These are phyloP conservation scores for Termitomyces titanicus DNA, from an alignment of 768 basidiomycete species.

Conservation along the genomic window DNA sequence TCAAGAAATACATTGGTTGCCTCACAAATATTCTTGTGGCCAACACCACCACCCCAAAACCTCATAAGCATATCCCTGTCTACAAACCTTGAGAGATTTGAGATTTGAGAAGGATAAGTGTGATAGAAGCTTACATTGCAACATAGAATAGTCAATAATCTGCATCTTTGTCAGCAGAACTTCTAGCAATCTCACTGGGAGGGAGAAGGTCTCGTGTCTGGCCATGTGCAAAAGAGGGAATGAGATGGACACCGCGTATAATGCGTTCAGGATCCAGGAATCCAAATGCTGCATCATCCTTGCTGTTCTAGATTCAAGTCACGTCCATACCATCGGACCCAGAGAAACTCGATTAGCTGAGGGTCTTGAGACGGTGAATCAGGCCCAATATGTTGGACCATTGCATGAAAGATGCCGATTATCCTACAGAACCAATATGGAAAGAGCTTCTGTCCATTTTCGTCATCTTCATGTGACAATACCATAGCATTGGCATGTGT, in stretches of 20 bases:
- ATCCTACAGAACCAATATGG: slow-evolving; percentile 21
- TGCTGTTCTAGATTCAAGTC: slow-evolving; percentile 8
- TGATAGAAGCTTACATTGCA: not conserved
- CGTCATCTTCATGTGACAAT: no score
- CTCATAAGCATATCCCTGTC: no score
- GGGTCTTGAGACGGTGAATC: not conserved
- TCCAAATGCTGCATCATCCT: slow-evolving; percentile 31
- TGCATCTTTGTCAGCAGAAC: not conserved
- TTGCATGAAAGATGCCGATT: slow-evolving; percentile 19
- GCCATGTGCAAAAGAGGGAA: not conserved
- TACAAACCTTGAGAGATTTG: not conserved
- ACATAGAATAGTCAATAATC: not conserved
- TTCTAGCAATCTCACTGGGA: no score
- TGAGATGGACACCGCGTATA: no score
- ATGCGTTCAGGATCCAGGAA: slow-evolving; percentile 44
- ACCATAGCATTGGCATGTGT: slow-evolving; percentile 29
- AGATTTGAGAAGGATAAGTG: no score
- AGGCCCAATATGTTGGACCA: slow-evolving; percentile 11
- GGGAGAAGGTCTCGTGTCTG: not conserved
- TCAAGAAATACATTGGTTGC: not conserved
- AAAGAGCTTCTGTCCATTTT: slow-evolving; percentile 14
- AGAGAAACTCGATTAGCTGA: slow-evolving; percentile 29
- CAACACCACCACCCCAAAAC: no score
- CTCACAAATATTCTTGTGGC: not conserved
- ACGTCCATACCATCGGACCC: no score